Base-by-base conservation (phyloP, 805 yeast genomes). In the Monosporozyma aerobia region DNA sequence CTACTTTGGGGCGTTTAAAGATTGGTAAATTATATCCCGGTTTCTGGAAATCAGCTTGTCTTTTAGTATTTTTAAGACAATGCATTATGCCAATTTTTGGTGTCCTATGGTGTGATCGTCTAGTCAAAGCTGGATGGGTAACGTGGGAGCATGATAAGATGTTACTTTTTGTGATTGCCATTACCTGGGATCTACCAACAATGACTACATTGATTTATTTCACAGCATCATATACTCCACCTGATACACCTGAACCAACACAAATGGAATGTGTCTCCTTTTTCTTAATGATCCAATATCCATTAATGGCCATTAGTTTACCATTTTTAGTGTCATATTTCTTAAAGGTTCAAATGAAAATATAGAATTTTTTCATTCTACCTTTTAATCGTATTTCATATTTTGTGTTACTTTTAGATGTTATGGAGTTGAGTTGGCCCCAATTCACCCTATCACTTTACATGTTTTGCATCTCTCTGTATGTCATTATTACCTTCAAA, bases 181-280 rank as follows among this genome's bases (percentile, higher is more conserved):
- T 90, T 41, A 80, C 81, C 44, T 86, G 86, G 70, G 90, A 90
- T 0, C 72, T 90, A 32, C 98, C 99, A 0, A 84, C 89, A 48
- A 96, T 97, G 49, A 94, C 98, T 0, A 79, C 94, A 0, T 77
- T 90, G 60, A 83, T 92, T 45, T 94, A 90, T 66, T 74, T 92
- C 53, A 90, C 97, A 1, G 94, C 96, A 3, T 82, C 87, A 64
- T 86, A 81, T 68, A 82, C 90, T 0, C 94, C 92, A n/a, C 81
- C 82, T 2, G 74, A 71, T 22, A 69, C 69, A 10, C 52, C 52
- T n/a, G 73, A 70, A 7, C 73, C 74, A 47, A 54, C 64, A 5
- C 78, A 90, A 67, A 82, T 92, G 83, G 96, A 92, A 65, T 86
- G 95, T 64, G 74, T 89, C 50, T 94, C 97, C 0, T 73, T 89